Base-by-base conservation (phyloP, 495 filamentous ascomycete genomes). In the Podospora appendiculata region DNA sequence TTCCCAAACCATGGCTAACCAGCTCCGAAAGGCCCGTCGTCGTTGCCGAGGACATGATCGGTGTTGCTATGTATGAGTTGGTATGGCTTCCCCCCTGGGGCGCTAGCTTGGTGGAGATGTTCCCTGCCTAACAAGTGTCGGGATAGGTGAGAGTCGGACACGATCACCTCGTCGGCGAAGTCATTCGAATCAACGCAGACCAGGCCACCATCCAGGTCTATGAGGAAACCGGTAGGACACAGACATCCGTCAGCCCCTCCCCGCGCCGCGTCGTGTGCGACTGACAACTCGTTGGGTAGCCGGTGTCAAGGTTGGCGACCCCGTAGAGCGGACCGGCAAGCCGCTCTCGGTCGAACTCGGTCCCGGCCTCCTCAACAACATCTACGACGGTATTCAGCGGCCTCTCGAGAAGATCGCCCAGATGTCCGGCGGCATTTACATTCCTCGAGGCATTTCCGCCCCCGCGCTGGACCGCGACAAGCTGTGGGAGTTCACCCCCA, bases 21-120 rank as follows among this genome's bases (percentile, higher is more conserved):
- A 41, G 54, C 35, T 3, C 10, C 52, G 65, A 62, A 64, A 93
- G 90, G 48, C 94, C 93, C 60, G 93, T 99, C 74, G 85, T 97
- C 58, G 83, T 97, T 59, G 93, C 94, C 66, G 91, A 97, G 77
- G 83, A 96, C 69, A 96, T 97, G 91, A 87, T 90, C 65, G 93
- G 93, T 65, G 94, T 93, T 84, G 90, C 93, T 64, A 97, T 99
- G 94, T 96, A 99, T 79, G 93, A 99, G 76, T 75, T 99, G 81
- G 92, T 67, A 65, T 38, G 64, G 33, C 41, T 41, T 17, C 38
- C 45, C 39, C 39, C 25, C 25, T 25, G 25, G 14, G 38, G 13
- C 14, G 32, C 11, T 25, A 7, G 14, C 9, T 16, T 47, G 32
- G 8, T 47, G 32, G 38, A 11, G 38, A 18, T 18, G 13, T 7